phyloP scores from a whole-genome alignment of 192 early-diverging fungal species.

The Fimicolochytrium jonesii region DNA sequence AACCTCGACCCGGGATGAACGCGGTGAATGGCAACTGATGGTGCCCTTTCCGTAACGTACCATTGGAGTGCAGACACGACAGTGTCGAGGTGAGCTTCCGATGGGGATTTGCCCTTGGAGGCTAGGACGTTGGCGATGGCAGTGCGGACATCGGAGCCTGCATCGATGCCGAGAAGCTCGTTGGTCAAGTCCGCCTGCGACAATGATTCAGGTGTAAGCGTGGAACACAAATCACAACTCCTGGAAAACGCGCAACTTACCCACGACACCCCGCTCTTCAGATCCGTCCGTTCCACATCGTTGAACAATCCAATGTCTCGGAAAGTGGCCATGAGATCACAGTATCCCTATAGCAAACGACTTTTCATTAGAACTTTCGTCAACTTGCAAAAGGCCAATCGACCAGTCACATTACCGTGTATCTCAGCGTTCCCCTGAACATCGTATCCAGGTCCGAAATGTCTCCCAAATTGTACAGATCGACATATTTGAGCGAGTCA shows the following conservation, averaged over 20 bases:
- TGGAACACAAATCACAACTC: no score
- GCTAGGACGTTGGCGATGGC: no score
- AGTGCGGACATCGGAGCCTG: no score
- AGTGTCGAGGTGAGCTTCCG: constrained; percentile 31
- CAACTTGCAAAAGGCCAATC: not conserved
- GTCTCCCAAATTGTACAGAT: constrained; percentile 77
- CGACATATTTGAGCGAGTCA: constrained; percentile 84
- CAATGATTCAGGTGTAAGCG: no score
- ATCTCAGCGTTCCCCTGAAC: constrained; percentile 93
- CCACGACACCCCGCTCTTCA: constrained; percentile 27
- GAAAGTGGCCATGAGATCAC: constrained; percentile 79
- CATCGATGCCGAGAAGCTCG: no score
- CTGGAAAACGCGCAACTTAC: no score
- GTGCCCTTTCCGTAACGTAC: no score
- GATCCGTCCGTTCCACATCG: constrained; percentile 36
- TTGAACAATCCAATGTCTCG: constrained; percentile 74
- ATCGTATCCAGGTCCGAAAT: constrained; percentile 74
- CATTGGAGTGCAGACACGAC: constrained; percentile 59
- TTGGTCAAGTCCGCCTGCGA: no score
- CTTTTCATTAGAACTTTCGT: not conserved
- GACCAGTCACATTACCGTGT: constrained; percentile 41
- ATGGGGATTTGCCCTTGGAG: no score
- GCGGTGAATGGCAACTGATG: not conserved
- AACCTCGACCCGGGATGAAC: no score
- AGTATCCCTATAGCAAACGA: constrained; percentile 63